Percentiles rank a stretch among this genome's conserved stretches.
phyloP scores from a whole-genome alignment of 2,329 filamentous ascomycete species.

The Lachnellula hyalina region DNA sequence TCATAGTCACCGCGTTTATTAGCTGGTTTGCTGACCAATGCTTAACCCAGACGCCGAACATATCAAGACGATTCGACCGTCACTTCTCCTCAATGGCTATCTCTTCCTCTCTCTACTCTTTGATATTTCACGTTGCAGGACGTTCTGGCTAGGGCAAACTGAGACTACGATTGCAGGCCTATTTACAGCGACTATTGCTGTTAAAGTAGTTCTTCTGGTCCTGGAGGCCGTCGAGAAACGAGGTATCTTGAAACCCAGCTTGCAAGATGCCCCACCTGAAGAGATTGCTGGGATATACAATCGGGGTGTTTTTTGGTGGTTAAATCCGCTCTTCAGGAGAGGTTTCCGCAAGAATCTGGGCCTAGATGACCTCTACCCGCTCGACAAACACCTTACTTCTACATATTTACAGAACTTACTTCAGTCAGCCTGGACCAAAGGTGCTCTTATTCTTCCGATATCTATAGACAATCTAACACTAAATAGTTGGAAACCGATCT shows the following conservation, averaged over 20 bases:
- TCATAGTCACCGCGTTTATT: no score
- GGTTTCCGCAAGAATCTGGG: slow-evolving; percentile 27
- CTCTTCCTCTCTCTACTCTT: background rate
- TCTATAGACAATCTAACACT: background rate
- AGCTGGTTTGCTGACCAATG: background rate
- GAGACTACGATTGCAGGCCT: background rate
- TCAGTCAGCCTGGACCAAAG: slow-evolving; percentile 3
- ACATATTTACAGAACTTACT: background rate
- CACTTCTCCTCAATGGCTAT: background rate
- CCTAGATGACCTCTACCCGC: slow-evolving; percentile 23
- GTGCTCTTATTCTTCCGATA: background rate
- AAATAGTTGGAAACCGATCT: background rate
- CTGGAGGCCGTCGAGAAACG: slow-evolving; percentile 15
- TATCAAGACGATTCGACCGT: background rate
- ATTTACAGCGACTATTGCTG: background rate
- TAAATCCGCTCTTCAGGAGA: slow-evolving; percentile 29
- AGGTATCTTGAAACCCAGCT: background rate
- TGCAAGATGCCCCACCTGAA: slow-evolving; percentile 16
- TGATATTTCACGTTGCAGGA: slow-evolving; percentile 1
- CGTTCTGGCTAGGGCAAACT: background rate
- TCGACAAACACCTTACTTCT: slow-evolving; percentile 9
- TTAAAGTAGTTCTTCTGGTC: slow-evolving; percentile 10
- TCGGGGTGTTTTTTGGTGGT: slow-evolving; percentile 32
- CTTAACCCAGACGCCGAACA: background rate
- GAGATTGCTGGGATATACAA: slow-evolving; percentile 29